Evolutionary conservation across 495 filamentous ascomycete genomes (phyloP), one percentile per base, ranked within the genome.

Genomic region (Viridothelium virens): DNA sequence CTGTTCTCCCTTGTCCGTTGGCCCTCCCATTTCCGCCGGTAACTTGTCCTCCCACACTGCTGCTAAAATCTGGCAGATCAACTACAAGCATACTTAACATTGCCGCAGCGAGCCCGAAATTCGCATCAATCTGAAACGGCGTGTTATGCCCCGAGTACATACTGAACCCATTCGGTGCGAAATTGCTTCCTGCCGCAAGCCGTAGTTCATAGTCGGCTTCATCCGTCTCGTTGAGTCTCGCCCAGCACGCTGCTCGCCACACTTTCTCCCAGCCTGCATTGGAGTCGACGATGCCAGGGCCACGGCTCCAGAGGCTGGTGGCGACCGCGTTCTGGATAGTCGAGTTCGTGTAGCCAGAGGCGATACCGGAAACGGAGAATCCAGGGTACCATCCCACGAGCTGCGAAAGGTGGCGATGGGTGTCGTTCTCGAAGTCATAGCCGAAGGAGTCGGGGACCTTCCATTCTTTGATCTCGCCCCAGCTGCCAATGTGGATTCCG

Each of bases 211-310:
- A 78, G 64, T 83, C 76, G 1, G 83, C 79, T 65, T 75, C 66
- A 0, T 75, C 74, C 0, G 79, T 78, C 48, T 83, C 74, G 41
- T 82, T 82, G 1, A 84, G 76, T 0, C 73, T 68, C 0, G 80
- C 81, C 82, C 82, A 83, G 71, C 78, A 82, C 11, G 81, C 80
- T 4, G 75, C 74, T 10, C 82, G 78, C 82, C 82, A 84, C 6
- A 84, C 78, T 66, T 85, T 85, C 56, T 76, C 80, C 82, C 82
- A 84, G 4, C 82, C 82, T 2, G 82, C 73, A 66, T 85, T 79
- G 1, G 77, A 71, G 65, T 85, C 82, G 6, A 68, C 74, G 38
- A 69, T 74, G 31, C 80, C 79, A 6, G 63, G 63, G 1, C 79
- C 80, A 39, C 80, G 78, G 46, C 74, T 69, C 62, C 68, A 70